A percentile compares a stretch with the other conserved stretches of the same genome.
These are phyloP conservation scores for Osmanthus fragrans DNA, from an alignment of 257 asterid genomes.

Conservation along the genomic window DNA sequence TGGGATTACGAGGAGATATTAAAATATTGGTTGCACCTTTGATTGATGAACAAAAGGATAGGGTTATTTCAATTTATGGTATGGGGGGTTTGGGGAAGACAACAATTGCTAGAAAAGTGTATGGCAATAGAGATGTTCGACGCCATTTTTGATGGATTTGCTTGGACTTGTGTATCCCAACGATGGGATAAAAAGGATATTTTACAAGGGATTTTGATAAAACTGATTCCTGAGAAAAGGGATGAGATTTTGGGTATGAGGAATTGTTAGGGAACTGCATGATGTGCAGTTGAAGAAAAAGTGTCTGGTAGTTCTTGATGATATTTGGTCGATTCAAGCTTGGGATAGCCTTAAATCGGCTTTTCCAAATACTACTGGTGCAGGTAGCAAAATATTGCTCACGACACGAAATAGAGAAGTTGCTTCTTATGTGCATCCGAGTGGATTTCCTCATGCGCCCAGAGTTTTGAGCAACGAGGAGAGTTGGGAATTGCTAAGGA, in stretches of 20 bases:
- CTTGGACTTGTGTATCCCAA: slow-evolving; percentile 41
- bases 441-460: slow-evolving; percentile 28
- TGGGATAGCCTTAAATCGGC: slow-evolving; percentile 35
- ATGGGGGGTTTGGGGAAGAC: slow-evolving; percentile 51
- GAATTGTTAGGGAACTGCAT: slow-evolving; percentile 36
- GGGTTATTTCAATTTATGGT: slow-evolving; percentile 33
- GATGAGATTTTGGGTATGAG: slow-evolving; percentile 28
- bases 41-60: slow-evolving; percentile 18
- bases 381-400: slow-evolving; percentile 34
- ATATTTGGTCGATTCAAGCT: slow-evolving; percentile 30
- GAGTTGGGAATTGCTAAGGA: slow-evolving; percentile 37
- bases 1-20: slow-evolving; percentile 34
- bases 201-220: slow-evolving; percentile 34
- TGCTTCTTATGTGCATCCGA: slow-evolving; percentile 18
- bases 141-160: slow-evolving; percentile 34
- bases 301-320: slow-evolving; percentile 46
- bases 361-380: slow-evolving; percentile 23
- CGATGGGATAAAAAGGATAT: slow-evolving; percentile 36
- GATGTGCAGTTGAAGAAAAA: slow-evolving; percentile 28
- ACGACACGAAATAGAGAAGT: slow-evolving; percentile 34
- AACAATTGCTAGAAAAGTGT: slow-evolving; percentile 43
- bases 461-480: slow-evolving; percentile 28
- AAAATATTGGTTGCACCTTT: slow-evolving; percentile 24
- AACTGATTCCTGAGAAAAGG: slow-evolving; percentile 27
- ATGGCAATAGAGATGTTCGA: slow-evolving; percentile 29